Conservation (phyloP, 106 monocot genomes). For the Xerophyta viscosa region DNA sequence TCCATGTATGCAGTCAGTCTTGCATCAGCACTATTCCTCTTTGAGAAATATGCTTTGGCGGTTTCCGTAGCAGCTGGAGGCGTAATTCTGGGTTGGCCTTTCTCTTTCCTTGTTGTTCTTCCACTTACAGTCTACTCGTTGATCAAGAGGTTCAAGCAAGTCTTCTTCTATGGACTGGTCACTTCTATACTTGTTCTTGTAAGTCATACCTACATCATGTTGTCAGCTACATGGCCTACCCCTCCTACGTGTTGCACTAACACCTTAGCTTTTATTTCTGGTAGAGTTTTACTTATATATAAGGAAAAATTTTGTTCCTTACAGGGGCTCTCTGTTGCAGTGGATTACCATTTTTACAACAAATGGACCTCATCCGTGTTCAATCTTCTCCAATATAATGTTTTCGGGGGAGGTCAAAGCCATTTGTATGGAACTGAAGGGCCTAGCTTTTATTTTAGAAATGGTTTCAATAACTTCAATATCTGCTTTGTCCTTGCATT, state of each 20-base stretch:
- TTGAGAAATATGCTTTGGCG: conserved; percentile 68
- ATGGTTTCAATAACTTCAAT: conserved; percentile 98
- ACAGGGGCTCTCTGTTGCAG: conserved; percentile 65
- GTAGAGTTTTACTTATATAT: no score
- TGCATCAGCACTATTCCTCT: conserved; percentile 85
- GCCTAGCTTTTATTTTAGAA: conserved; percentile 66
- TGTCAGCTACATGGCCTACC: no score
- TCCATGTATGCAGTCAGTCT: conserved; percentile 97
- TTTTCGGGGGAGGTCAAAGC: conserved; percentile 88
- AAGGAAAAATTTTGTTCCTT: conserved; percentile 6
- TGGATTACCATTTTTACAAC: conserved; percentile 68
- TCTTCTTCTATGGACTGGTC: conserved; percentile 57
- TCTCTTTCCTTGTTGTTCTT: conserved; percentile 75
- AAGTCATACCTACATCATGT: conserved; percentile 19
- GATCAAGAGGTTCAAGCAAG: conserved; percentile 41
- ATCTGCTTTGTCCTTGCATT: conserved; percentile 77
- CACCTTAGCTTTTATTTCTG: no score
- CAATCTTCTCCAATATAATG: conserved; percentile 87
- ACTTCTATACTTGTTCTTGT: conserved; percentile 68
- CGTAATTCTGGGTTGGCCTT: conserved; percentile 94
- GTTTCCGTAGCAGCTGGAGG: conserved; percentile 85
- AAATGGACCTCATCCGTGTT: conserved; percentile 91
- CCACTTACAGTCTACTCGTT: conserved; percentile 73
- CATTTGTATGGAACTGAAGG: conserved; percentile 96
- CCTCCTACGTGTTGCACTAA: no score